A percentile compares a stretch with the other conserved stretches of the same genome.
Conservation (phyloP, 371 early-diverging fungal genomes). For the Blakeslea trispora region DNA sequence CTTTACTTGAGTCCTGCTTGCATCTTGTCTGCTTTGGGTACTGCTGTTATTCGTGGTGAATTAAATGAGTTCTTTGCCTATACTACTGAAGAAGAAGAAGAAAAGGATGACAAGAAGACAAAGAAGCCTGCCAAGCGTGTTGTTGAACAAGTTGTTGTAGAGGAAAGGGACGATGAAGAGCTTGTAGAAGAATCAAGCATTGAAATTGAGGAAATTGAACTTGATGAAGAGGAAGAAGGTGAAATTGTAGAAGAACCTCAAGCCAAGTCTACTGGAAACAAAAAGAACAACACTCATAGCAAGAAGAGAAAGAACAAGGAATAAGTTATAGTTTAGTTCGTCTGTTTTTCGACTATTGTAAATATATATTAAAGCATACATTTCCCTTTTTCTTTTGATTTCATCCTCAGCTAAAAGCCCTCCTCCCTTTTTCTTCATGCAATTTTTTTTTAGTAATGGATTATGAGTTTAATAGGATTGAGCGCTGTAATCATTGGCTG, state of each 20-base stretch:
- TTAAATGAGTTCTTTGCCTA: conserved; percentile 80
- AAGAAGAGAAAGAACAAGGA: conserved; percentile 22
- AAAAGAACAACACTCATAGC: conserved; percentile 3
- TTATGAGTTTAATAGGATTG: no score
- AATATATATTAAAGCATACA: no score
- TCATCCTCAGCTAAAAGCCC: no score
- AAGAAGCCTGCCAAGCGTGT: conserved; percentile 9
- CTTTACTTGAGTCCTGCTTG: conserved; percentile 97
- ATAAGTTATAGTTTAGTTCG: neutral
- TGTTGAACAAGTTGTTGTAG: conserved; percentile 14
- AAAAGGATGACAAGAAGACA: conserved; percentile 43
- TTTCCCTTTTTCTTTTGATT: no score
- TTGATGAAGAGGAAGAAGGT: conserved; percentile 21
- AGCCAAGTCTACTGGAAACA: conserved; percentile 2
- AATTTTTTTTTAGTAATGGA: no score
- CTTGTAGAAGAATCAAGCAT: neutral
- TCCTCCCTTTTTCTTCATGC: no score
- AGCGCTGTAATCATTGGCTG: no score
- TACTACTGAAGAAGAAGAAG: conserved; percentile 65
- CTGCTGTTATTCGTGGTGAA: conserved; percentile 84
- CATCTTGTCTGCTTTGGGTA: conserved; percentile 81
- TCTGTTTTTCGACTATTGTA: no score
- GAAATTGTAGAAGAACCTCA: conserved; percentile 5
- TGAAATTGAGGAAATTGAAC: conserved; percentile 21
- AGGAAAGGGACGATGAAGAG: conserved; percentile 6